Evolutionary conservation across 495 filamentous ascomycete genomes (phyloP), one percentile per base, ranked within the genome.

Genomic region (Extremus antarcticus): DNA sequence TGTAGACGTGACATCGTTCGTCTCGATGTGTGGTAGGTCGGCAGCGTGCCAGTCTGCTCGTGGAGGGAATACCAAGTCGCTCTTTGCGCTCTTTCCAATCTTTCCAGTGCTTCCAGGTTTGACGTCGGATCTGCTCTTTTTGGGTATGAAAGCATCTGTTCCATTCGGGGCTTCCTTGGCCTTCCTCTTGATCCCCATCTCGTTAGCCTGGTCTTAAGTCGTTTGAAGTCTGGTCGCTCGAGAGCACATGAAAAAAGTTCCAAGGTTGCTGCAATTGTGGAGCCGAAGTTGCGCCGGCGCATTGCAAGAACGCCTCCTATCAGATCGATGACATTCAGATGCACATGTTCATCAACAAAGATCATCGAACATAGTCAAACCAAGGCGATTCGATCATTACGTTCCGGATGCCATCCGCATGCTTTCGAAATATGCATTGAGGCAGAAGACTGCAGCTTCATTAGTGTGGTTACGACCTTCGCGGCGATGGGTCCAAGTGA

Each of bases 21-120:
- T 15, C 23, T 50, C 51, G 21, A 59, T 16, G 8, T 48, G 16
- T 41, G 84, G 82, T 35, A 90, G 76, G 53, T 74, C 66, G 38
- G 76, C 73, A 45, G 79, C 76, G 67, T 95, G 85, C 91, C 91
- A 97, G 63, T 95, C 90, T 46, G 88, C 80, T 54, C 85, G 78
- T 35, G 88, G 86, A 55, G 80, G 72, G 60, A 94, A 83, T 13
- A 81, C 10, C 23, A 62, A 46, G 20, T 51, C 54, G 43, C 22
- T 43, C 47, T 25, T 46, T 8, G 16, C 47, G 23, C 22, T 47
- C 50, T 23, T 51, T 15, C 47, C 46, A 2, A 17, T 39, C 24
- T 25, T 35, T 35, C n/a, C n/a, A n/a, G n/a, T n/a, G n/a, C n/a
- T n/a, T n/a, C n/a, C n/a, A n/a, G n/a, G n/a, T n/a, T n/a, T n/a